Conservation (phyloP, 441 rosid species). For the Dalechampia spathulata region DNA sequence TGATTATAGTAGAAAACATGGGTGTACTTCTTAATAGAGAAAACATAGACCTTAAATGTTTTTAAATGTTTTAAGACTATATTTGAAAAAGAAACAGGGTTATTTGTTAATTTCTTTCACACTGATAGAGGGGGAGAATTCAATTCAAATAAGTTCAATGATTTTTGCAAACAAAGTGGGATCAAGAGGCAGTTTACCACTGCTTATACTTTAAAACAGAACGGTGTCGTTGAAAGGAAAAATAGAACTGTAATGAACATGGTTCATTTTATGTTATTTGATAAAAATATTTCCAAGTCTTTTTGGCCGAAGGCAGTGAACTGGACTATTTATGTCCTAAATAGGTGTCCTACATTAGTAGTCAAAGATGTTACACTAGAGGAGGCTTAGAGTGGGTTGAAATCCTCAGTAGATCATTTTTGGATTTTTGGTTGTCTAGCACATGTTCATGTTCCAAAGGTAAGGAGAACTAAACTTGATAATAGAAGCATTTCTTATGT, state of each 20-base stretch:
- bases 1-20: neutral
- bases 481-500: conserved; percentile 1
- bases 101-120: neutral
- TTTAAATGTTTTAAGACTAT: neutral
- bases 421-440: neutral
- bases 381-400: neutral
- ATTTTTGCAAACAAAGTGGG: neutral
- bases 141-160: neutral
- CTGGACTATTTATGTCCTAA: neutral
- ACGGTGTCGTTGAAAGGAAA: neutral
- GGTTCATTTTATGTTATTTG: neutral
- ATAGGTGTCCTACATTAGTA: neutral
- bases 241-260: neutral
- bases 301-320: neutral
- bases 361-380: neutral
- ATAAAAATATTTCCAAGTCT: neutral
- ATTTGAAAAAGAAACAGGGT: neutral
- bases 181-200: neutral
- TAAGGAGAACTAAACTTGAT: neutral
- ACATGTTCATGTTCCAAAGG: neutral
- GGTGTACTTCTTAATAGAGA: neutral
- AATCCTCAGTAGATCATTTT: neutral
- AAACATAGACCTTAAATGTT: neutral
- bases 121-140: neutral
- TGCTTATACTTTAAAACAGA: neutral